Evolutionary conservation across 2,329 filamentous ascomycete genomes (phyloP).

Genomic region (Pseudophaeomoniella oleicola): DNA sequence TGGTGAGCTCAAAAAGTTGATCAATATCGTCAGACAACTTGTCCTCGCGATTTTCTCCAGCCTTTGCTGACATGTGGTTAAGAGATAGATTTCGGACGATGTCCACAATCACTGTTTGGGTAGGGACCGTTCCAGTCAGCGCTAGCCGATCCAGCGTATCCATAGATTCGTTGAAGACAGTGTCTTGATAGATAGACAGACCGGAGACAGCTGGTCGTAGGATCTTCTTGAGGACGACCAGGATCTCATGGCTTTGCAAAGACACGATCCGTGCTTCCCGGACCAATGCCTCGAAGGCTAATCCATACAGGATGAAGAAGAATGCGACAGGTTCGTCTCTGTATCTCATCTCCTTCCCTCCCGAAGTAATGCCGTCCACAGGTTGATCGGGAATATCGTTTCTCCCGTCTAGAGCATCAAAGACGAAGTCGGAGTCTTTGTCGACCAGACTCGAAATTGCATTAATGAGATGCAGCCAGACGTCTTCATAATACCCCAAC

Average conservation of each 20-base stretch:
- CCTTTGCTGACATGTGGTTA: constrained; percentile 76
- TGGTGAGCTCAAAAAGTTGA: constrained; percentile 89
- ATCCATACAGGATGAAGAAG: constrained; percentile 94
- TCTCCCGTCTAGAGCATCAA: constrained; percentile 88
- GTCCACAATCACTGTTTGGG: constrained; percentile 85
- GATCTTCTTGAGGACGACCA: constrained; percentile 88
- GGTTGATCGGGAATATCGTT: constrained; percentile 20
- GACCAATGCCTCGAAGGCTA: constrained; percentile 89
- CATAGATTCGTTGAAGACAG: constrained; percentile 94
- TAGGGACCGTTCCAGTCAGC: constrained; percentile 74
- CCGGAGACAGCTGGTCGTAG: constrained; percentile 86
- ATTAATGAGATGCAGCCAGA: constrained; percentile 92
- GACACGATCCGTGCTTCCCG: constrained; percentile 57
- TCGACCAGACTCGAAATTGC: constrained; percentile 95
- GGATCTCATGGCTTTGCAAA: constrained; percentile 72
- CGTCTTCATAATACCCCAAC: constrained; percentile 89
- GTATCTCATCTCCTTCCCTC: constrained; percentile 76
- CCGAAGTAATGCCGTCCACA: constrained; percentile 2
- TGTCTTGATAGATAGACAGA: constrained; percentile 89
- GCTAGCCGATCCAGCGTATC: constrained; percentile 86
- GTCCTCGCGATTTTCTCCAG: constrained; percentile 49
- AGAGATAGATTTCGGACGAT: constrained; percentile 84
- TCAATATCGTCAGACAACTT: constrained; percentile 94
- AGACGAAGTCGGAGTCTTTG: constrained; percentile 94
- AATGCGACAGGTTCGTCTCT: constrained; percentile 95